Percentiles rank a stretch among this genome's conserved stretches.
Evolutionary conservation across 1,139 yeast species (phyloP).

Genomic region (Zygosaccharomyces pseudobailii): DNA sequence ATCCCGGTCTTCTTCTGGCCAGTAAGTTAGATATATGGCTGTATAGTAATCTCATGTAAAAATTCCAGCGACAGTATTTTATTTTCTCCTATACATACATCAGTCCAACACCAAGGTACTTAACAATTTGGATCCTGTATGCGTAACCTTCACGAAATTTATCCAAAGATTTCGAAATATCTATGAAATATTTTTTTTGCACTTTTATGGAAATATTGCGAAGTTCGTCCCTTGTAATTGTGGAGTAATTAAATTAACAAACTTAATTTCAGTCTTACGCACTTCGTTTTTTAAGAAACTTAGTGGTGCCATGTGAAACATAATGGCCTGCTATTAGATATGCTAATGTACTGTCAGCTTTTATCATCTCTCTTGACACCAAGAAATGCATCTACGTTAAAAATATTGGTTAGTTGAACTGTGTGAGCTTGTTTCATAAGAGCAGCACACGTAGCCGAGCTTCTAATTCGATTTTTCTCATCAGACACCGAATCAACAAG

Average conservation of each 20-base stretch:
- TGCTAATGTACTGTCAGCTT: neutral
- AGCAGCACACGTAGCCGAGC: constrained; percentile 43
- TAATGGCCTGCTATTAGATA: constrained; percentile 14
- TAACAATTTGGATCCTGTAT: too few species aligned
- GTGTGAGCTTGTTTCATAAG: constrained; percentile 33
- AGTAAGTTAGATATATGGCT: too few species aligned
- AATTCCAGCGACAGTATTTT: too few species aligned
- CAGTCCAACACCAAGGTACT: too few species aligned
- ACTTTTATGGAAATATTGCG: constrained; percentile 12
- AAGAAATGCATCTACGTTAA: neutral
- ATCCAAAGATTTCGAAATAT: constrained; percentile 6
- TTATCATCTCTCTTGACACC: neutral
- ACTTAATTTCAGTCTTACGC: constrained; percentile 8
- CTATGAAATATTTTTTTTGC: constrained; percentile 12
- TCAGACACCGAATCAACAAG: constrained; percentile 50
- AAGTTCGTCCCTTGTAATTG: constrained; percentile 11
- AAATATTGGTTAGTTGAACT: constrained; percentile 1
- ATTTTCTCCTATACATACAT: too few species aligned
- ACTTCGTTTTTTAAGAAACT: constrained; percentile 14
- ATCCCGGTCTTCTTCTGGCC: too few species aligned
- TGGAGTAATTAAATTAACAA: constrained; percentile 11
- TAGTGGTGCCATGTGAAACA: constrained; percentile 14
- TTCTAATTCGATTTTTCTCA: constrained; percentile 38
- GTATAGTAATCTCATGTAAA: too few species aligned
- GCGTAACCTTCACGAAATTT: too few species aligned